A percentile compares a stretch with the other conserved stretches of the same genome.
phyloP scores from a whole-genome alignment of 306 rosid genomes.

The Prunus mongolica region DNA sequence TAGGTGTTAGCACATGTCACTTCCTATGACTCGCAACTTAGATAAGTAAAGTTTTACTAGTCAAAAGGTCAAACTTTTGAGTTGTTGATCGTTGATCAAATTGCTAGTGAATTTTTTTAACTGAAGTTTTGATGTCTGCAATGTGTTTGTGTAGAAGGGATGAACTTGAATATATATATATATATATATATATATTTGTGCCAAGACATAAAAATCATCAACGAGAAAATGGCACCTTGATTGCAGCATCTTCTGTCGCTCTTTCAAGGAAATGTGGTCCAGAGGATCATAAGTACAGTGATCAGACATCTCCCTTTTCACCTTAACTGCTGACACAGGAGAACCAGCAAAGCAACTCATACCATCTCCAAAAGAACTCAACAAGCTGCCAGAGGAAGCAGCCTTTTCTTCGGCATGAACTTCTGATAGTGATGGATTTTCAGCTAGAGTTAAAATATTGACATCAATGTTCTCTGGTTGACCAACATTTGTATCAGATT shows the following conservation, averaged over 20 bases:
- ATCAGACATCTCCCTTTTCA: conserved; percentile 41
- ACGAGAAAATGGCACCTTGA: conserved; percentile 46
- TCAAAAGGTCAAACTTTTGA: background rate
- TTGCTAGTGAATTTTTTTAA: background rate
- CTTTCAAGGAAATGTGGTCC: conserved; percentile 60
- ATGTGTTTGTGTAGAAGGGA: background rate
- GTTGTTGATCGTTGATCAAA: background rate
- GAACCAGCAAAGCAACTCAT: conserved; percentile 26
- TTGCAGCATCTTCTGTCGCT: conserved; percentile 63
- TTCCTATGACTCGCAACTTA: background rate
- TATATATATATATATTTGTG: background rate
- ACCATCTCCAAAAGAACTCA: conserved; percentile 31
- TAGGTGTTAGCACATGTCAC: background rate
- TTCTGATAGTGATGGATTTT: conserved; percentile 17
- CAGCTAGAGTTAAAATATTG: conserved; percentile 16
- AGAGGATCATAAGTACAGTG: conserved; percentile 37
- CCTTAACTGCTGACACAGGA: conserved; percentile 22
- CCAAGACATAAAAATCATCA: conserved; percentile 2
- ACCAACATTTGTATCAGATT: conserved; percentile 13
- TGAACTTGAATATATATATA: background rate
- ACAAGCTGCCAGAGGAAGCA: conserved; percentile 31
- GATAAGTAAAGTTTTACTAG: background rate
- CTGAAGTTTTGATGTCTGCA: background rate
- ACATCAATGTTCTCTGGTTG: conserved; percentile 21
- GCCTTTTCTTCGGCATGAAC: conserved; percentile 35